A percentile compares a stretch with the other conserved stretches of the same genome.
phyloP scores from a whole-genome alignment of 805 yeast genomes.

The Hanseniaspora mollemarum region DNA sequence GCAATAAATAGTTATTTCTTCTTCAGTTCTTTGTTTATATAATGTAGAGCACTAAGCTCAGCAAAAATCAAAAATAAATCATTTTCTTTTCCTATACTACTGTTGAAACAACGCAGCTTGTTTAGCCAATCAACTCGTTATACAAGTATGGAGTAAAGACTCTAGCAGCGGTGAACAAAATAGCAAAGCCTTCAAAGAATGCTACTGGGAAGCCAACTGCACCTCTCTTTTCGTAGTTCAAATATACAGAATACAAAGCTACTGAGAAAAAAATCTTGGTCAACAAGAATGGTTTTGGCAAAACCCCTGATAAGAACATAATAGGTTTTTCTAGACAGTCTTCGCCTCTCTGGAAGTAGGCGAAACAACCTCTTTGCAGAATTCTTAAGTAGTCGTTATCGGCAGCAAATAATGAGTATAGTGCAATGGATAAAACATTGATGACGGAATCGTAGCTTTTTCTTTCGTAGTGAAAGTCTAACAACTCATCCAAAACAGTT shows the following conservation, averaged over 20 bases:
- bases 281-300: conserved; percentile 61
- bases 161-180: conserved; percentile 58
- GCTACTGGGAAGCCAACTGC: conserved; percentile 58
- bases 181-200: conserved; percentile 52
- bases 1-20: neutral
- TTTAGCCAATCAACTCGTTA: conserved; percentile 36
- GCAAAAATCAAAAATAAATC: no score
- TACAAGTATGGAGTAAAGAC: conserved; percentile 72
- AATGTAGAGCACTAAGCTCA: no score
- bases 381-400: conserved; percentile 51
- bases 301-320: conserved; percentile 68
- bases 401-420: conserved; percentile 84
- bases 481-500: conserved; percentile 44
- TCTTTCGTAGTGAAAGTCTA: conserved; percentile 63
- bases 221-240: conserved; percentile 60
- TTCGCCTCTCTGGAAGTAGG: conserved; percentile 77
- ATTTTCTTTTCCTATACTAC: neutral
- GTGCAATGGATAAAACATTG: conserved; percentile 81
- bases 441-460: conserved; percentile 72
- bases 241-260: conserved; percentile 68
- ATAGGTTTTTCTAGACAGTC: conserved; percentile 67
- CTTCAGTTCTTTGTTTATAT: no score
- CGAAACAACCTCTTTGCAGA: conserved; percentile 80
- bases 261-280: conserved; percentile 83
- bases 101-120: neutral